Conservation (phyloP, 441 rosid genomes). For the Aquilaria agallochum region DNA sequence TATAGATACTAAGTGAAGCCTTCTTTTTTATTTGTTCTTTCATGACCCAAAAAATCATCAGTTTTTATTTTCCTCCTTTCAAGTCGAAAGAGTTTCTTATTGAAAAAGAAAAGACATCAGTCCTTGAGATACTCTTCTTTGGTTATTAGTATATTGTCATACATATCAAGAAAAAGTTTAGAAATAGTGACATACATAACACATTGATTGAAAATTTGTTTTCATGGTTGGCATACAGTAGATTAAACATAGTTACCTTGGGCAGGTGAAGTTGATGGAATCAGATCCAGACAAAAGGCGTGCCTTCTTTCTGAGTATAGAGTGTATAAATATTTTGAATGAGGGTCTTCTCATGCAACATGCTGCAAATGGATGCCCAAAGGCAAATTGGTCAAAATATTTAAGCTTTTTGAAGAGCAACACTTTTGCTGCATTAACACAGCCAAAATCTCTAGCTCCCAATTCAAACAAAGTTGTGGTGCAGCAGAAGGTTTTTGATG, state of each 20-base stretch:
- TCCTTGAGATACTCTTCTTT: too few relatives aligned
- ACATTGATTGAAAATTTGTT: too few relatives aligned
- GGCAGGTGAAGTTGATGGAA: constrained; percentile 73
- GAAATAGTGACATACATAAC: too few relatives aligned
- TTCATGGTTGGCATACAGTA: too few relatives aligned
- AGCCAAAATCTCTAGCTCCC: constrained; percentile 57
- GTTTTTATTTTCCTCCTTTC: too few relatives aligned
- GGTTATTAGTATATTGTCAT: too few relatives aligned
- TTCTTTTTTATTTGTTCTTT: neutral
- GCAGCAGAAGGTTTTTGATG: constrained; percentile 31
- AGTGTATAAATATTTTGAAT: constrained; percentile 86
- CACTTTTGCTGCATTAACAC: constrained; percentile 79
- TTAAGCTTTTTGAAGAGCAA: constrained; percentile 92
- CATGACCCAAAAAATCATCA: too few relatives aligned
- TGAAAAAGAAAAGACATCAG: too few relatives aligned
- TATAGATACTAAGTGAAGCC: constrained; percentile 2
- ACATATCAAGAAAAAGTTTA: too few relatives aligned
- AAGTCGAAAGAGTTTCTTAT: too few relatives aligned
- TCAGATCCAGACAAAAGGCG: constrained; percentile 55
- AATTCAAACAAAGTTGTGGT: constrained; percentile 33
- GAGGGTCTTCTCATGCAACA: constrained; percentile 86
- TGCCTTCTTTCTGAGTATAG: constrained; percentile 59
- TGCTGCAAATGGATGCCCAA: constrained; percentile 73
- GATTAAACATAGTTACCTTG: constrained; percentile 6
- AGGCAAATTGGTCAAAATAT: constrained; percentile 88